Evolutionary conservation across 2,329 filamentous ascomycete species (phyloP).

Genomic region (Neopestalotiopsis clavispora): DNA sequence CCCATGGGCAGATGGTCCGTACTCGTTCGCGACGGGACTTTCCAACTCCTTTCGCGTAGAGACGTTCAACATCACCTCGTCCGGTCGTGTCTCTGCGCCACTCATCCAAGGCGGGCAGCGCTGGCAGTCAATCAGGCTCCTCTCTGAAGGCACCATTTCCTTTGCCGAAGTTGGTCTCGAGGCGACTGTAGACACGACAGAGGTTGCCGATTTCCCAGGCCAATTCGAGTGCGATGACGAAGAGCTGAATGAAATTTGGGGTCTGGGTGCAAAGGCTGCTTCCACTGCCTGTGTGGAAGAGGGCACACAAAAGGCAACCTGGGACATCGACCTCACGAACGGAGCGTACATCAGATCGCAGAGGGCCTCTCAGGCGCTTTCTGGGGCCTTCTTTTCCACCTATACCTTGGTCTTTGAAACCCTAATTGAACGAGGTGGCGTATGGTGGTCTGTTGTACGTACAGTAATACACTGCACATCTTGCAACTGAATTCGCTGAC

Average conservation of each 20-base stretch:
- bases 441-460: slow-evolving; percentile 41
- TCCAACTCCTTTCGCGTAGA: slow-evolving; percentile 13
- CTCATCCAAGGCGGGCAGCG: slow-evolving; percentile 16
- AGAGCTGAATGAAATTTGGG: slow-evolving; percentile 40
- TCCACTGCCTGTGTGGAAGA: slow-evolving; percentile 42
- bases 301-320: slow-evolving; percentile 39
- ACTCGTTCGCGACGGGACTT: slow-evolving; percentile 4
- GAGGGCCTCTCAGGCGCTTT: slow-evolving; percentile 32
- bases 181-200: slow-evolving; percentile 31
- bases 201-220: slow-evolving; percentile 32
- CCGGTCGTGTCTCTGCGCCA: not conserved
- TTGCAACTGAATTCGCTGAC: slow-evolving; percentile 14
- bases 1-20: slow-evolving; percentile 12
- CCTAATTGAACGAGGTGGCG: slow-evolving; percentile 42
- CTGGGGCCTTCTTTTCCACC: slow-evolving; percentile 31
- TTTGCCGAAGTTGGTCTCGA: slow-evolving; percentile 38
- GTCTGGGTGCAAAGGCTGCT: slow-evolving; percentile 39
- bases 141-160: not conserved
- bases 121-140: slow-evolving; percentile 13
- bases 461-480: not conserved
- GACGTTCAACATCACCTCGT: slow-evolving; percentile 8
- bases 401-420: slow-evolving; percentile 43
- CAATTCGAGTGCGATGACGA: slow-evolving; percentile 35
- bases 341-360: slow-evolving; percentile 41
- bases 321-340: slow-evolving; percentile 36